Base-by-base conservation (phyloP, 805 yeast genomes). In the Helenozyma baotianmanensis region DNA sequence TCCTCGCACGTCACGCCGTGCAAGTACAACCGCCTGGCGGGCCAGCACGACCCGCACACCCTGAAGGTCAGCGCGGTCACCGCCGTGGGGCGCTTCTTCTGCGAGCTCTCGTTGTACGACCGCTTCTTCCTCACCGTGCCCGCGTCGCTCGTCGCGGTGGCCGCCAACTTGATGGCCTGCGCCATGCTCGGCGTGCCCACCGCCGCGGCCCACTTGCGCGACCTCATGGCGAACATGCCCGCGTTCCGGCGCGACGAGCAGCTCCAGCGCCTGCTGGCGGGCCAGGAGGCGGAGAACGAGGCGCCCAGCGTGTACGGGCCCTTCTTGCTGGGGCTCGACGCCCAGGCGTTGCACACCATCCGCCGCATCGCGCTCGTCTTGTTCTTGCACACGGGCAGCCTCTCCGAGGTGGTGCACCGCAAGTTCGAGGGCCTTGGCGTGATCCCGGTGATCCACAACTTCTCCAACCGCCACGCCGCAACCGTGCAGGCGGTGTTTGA, bases 401-500 rank as follows among this genome's bases (percentile, higher is more conserved):
- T 74, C 15, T 69, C 78, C 2, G 80, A 75, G 36, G 76, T 74
- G 11, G 53, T 76, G 21, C 50, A 65, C 19, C 72, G 70, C 35
- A 76, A 76, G 49, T 71, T 74, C 45, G 62, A 71, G 23, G 62
- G 60, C 19, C 49, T 73, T 30, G 81, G 81, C 1, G 81, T 75
- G 9, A 62, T 72, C n/a, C 69, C 68, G 12, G 77, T 72, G 13
- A 48, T 64, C 14, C 54, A 54, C 39, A 58, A 56, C 43, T 59
- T 53, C 45, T 25, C 42, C 24, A 50, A 41, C 29, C 35, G 43
- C 21, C 41, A 45, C 28, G 34, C 38, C 9, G 30, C 24, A n/a
- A 28, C 33, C 14, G 31, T 39, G 40, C 47, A 32, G 19, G 30
- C 35, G 5, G 30, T 44, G n/a, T 26, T 33, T 12, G 45, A 44